Evolutionary conservation across 306 rosid genomes (phyloP).

Genomic region (Datisca glomerata): DNA sequence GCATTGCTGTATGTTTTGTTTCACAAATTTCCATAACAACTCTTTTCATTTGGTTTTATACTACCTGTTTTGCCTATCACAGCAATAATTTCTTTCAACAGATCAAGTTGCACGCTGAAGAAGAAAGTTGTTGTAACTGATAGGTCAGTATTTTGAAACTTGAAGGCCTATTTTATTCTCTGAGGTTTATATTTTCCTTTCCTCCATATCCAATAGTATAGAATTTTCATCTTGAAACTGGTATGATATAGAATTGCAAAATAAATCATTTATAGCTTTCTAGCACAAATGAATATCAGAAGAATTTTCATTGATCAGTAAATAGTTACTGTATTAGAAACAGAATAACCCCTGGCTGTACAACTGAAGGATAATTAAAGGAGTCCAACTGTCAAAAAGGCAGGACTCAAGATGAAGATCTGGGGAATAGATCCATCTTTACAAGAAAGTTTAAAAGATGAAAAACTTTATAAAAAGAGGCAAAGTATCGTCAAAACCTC

Average conservation of each 20-base stretch:
- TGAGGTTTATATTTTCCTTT: background rate
- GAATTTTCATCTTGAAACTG: too few relatives aligned
- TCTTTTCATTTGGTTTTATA: slow-evolving; percentile 3
- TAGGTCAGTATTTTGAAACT: slow-evolving; percentile 55
- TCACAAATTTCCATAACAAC: too few relatives aligned
- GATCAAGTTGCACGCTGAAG: slow-evolving; percentile 54
- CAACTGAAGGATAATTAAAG: too few relatives aligned
- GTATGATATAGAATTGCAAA: too few relatives aligned
- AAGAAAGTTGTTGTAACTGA: slow-evolving; percentile 91
- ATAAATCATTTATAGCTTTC: background rate
- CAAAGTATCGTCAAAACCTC: too few relatives aligned
- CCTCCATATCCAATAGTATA: too few relatives aligned
- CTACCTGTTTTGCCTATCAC: slow-evolving; percentile 4
- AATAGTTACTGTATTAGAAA: background rate
- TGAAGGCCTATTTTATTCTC: background rate
- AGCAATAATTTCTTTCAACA: slow-evolving; percentile 23
- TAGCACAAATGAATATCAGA: background rate
- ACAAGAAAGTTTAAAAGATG: too few relatives aligned
- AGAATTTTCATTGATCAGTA: background rate
- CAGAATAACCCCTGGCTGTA: too few relatives aligned
- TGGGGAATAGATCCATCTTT: too few relatives aligned
- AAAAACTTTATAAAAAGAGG: too few relatives aligned
- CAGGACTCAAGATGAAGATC: too few relatives aligned
- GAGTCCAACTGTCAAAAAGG: too few relatives aligned
- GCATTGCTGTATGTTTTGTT: slow-evolving; percentile 56